Evolutionary conservation across 345 rosid species (phyloP).

Genomic region (Cardamine occulta): DNA sequence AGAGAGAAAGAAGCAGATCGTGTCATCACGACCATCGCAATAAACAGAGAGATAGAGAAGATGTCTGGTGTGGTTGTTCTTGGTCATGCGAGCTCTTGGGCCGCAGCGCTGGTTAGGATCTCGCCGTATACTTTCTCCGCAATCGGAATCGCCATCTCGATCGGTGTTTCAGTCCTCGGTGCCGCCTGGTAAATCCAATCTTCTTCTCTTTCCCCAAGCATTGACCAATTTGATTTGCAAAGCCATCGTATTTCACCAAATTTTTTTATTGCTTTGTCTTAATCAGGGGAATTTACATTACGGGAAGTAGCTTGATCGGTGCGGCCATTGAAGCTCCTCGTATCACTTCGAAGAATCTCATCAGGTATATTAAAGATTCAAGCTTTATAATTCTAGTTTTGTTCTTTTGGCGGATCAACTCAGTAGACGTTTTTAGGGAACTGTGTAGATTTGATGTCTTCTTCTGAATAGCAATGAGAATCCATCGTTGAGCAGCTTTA

Average conservation of each 20-base stretch:
- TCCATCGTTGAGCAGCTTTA: not conserved
- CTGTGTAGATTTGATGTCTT: not conserved
- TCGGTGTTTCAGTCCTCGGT: slow-evolving; percentile 99
- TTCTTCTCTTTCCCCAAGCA: slow-evolving; percentile 12
- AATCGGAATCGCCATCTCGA: slow-evolving; percentile 89
- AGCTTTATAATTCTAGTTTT: slow-evolving; percentile 10
- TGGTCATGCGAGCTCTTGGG: slow-evolving; percentile 73
- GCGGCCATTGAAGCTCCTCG: slow-evolving; percentile 99
- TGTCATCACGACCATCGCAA: slow-evolving; percentile 28
- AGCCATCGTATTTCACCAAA: slow-evolving; percentile 15
- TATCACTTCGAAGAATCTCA: slow-evolving; percentile 92
- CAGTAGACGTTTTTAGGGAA: not conserved
- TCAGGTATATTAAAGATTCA: slow-evolving; percentile 27
- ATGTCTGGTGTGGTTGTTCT: slow-evolving; percentile 48
- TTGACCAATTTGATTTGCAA: not conserved
- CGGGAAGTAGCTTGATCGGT: slow-evolving; percentile 98
- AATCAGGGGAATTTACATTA: slow-evolving; percentile 87
- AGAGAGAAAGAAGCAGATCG: slow-evolving; percentile 36
- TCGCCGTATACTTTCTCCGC: slow-evolving; percentile 98
- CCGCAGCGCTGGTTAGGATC: slow-evolving; percentile 69
- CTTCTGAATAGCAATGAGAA: slow-evolving; percentile 17
- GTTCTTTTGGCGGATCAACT: slow-evolving; percentile 14
- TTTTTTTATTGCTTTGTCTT: not conserved
- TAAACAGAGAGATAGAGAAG: not conserved
- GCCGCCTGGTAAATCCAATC: slow-evolving; percentile 80